Percentiles rank a stretch among this genome's conserved stretches.
These are phyloP conservation scores for Paulownia fortunei DNA, from an alignment of 257 asterid species.

Conservation along the genomic window DNA sequence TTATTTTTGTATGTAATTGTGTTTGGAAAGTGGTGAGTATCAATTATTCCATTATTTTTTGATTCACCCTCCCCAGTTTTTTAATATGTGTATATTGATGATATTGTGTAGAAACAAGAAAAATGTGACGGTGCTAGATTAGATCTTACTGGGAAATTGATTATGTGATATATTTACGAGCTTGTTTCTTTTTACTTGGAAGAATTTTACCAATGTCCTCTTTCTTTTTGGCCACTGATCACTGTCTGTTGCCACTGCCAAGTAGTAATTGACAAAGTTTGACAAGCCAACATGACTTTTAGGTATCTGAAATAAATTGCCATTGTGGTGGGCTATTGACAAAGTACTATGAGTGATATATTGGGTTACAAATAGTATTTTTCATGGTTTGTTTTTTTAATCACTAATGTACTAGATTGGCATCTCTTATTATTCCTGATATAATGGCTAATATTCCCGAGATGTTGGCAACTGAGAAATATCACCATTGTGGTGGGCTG, in stretches of 20 bases:
- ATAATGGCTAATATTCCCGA: neutral
- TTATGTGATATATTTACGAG: neutral
- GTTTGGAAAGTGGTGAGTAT: neutral
- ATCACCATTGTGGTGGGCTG: no score
- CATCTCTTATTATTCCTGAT: neutral
- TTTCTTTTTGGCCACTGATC: no score
- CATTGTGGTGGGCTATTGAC: neutral
- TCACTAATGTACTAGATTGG: neutral
- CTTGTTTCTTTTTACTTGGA: no score
- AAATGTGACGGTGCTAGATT: neutral
- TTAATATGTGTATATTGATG: neutral
- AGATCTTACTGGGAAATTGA: neutral
- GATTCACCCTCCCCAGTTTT: neutral
- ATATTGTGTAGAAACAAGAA: neutral
- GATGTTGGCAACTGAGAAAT: neutral
- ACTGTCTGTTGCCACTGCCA: no score
- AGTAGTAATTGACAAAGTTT: no score
- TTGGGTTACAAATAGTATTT: neutral
- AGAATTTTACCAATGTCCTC: no score
- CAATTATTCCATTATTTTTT: neutral
- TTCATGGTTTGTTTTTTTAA: neutral
- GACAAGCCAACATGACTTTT: neutral
- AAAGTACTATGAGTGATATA: neutral
- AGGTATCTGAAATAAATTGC: neutral
- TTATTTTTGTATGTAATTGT: neutral